Evolutionary conservation across 345 rosid genomes (phyloP), one percentile per base, ranked within the genome.

Genomic region (Eucalyptus lansdowneana): DNA sequence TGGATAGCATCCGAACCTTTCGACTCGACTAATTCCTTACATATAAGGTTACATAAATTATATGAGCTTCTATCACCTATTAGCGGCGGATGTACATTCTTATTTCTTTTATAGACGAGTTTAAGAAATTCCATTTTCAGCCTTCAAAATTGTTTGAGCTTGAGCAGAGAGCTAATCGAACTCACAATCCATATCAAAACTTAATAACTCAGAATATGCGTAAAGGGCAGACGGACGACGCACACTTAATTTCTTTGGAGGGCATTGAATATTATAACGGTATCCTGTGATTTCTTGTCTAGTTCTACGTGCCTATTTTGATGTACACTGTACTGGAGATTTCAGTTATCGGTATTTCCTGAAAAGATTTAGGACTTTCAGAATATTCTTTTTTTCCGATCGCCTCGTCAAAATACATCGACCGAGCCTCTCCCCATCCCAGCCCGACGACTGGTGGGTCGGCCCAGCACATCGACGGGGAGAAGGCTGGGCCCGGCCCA

Each of bases 1-100:
- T 34, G 4, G 1, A 40, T 69, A 69, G 7, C 13, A 34, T 69
- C 24, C 2, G 2, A 69, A 69, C 7, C 2, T 69, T 34, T 16
- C 4, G 2, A 34, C 6, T 69, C 7, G 0, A 34, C 4, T 16
- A 37, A 69, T 31, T 69, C 25, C 1, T 34, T 69, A 69, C 7
- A 37, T 1, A 69, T 1, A 11, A 9, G 1, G 0, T 4, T 1
- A 17, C 11, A 17, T 17, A 22, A 11, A 11, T 72, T 37, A 19
- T 72, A 4, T 16, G 21, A 72, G 7, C 44, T 72, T 72, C 5
- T 40, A 34, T 21, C 42, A 16, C 6, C 0, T 69, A 69, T 53
- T 65, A n/a, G 5, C 4, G 0, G 3, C 0, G 3, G 19, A 65
- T 15, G 10, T 65, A 8, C 21, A n/a, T 15, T n/a, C 21, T n/a